phyloP scores from a whole-genome alignment of 139 green algal genomes.

The Trebouxia sp. region DNA sequence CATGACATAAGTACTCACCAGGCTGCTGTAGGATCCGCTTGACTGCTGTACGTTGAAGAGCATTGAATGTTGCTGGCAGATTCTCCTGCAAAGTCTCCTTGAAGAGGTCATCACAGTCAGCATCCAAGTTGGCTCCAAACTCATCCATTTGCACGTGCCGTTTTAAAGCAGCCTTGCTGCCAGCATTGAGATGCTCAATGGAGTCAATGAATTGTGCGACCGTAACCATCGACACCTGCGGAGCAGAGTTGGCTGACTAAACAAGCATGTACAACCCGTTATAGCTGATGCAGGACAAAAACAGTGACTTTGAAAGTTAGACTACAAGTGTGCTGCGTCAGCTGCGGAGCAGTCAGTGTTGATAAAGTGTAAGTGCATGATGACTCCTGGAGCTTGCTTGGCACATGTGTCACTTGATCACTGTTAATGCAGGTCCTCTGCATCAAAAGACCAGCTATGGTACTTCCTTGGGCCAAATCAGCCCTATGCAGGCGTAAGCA shows the following conservation, averaged over 20 bases:
- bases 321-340: no score
- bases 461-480: no score
- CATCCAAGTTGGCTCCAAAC: not conserved
- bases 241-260: not conserved
- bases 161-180: not conserved
- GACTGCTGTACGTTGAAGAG: not conserved
- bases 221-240: not conserved
- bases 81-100: not conserved
- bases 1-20: no score
- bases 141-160: not conserved
- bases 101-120: not conserved
- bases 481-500: no score
- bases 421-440: no score
- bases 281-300: no score
- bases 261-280: not conserved
- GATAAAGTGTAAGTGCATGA: no score
- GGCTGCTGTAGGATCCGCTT: not conserved
- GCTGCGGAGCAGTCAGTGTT: no score
- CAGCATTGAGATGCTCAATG: not conserved
- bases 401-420: no score
- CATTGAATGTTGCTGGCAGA: not conserved
- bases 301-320: no score
- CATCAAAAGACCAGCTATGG: no score
- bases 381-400: no score
- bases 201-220: not conserved